Conservation (phyloP, 2,329 filamentous ascomycete species). For the Hypoxylon sp. region DNA sequence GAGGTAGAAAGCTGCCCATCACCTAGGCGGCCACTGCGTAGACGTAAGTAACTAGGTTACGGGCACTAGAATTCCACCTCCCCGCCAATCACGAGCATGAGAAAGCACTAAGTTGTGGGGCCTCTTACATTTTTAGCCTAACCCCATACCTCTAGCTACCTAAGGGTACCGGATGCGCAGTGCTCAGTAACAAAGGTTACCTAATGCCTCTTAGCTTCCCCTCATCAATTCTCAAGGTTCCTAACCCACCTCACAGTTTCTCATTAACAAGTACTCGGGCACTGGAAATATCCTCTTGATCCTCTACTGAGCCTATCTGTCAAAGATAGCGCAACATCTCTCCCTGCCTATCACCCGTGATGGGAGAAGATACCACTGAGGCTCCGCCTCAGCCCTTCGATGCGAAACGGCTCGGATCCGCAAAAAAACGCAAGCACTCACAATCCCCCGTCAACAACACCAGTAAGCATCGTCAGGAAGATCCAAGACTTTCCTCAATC, state of each 20-base stretch:
- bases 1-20: slow-evolving; percentile 21
- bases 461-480: slow-evolving; percentile 46
- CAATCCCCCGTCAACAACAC: slow-evolving; percentile 50
- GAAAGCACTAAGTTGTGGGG: slow-evolving; percentile 11
- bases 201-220: no score
- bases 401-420: slow-evolving; percentile 55
- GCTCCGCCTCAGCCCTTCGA: slow-evolving; percentile 56
- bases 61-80: background rate
- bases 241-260: background rate
- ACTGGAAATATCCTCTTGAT: background rate
- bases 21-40: slow-evolving; percentile 40
- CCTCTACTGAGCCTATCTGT: background rate
- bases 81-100: slow-evolving; percentile 36
- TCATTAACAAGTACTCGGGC: background rate
- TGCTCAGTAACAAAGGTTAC: no score
- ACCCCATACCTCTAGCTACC: no score
- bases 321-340: slow-evolving; percentile 7
- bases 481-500: slow-evolving; percentile 45
- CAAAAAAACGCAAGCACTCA: slow-evolving; percentile 57
- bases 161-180: no score
- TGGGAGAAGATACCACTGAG: slow-evolving; percentile 52
- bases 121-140: slow-evolving; percentile 26
- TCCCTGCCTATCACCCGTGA: slow-evolving; percentile 41
- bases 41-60: slow-evolving; percentile 38
- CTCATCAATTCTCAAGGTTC: background rate